These are phyloP conservation scores for Ogataea polymorpha DNA, from an alignment of 805 yeast species.

Conservation along the genomic window DNA sequence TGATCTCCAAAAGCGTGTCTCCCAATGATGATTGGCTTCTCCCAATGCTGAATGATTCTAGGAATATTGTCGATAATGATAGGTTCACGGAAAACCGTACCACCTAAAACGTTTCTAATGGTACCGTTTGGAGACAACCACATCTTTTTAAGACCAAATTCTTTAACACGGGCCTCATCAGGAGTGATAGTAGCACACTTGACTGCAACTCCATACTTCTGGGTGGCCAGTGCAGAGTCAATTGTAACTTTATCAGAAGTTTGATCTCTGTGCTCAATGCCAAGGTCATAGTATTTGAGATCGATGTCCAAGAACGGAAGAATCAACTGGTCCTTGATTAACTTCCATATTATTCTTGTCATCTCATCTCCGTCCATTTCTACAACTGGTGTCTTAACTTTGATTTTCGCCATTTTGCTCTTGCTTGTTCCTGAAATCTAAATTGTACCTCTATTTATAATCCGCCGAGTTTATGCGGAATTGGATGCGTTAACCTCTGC, in stretches of 20 bases:
- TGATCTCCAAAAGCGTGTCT: conserved; percentile 98
- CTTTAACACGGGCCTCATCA: conserved; percentile 91
- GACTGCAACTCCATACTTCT: conserved; percentile 87
- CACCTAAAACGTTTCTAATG: conserved; percentile 91
- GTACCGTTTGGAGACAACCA: conserved; percentile 98
- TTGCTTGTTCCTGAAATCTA: neutral
- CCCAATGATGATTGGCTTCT: conserved; percentile 92
- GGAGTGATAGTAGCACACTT: conserved; percentile 99
- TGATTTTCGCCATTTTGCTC: conserved; percentile 49
- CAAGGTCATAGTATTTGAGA: conserved; percentile 87
- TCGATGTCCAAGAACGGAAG: conserved; percentile 84
- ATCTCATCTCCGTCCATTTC: conserved; percentile 98
- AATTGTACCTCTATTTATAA: neutral
- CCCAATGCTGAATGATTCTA: conserved; percentile 87
- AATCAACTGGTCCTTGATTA: conserved; percentile 82
- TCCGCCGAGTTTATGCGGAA: neutral
- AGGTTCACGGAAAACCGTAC: conserved; percentile 96
- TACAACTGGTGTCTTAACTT: conserved; percentile 84
- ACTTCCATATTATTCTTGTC: conserved; percentile 94
- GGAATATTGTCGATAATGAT: conserved; percentile 87
- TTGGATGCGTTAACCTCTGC: neutral
- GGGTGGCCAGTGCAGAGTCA: conserved; percentile 88
- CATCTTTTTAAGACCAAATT: conserved; percentile 89
- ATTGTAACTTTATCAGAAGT: conserved; percentile 86
- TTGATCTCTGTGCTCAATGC: conserved; percentile 80